Evolutionary conservation across 2,329 filamentous ascomycete genomes (phyloP).

Genomic region (Sclerotiophoma versabilis): DNA sequence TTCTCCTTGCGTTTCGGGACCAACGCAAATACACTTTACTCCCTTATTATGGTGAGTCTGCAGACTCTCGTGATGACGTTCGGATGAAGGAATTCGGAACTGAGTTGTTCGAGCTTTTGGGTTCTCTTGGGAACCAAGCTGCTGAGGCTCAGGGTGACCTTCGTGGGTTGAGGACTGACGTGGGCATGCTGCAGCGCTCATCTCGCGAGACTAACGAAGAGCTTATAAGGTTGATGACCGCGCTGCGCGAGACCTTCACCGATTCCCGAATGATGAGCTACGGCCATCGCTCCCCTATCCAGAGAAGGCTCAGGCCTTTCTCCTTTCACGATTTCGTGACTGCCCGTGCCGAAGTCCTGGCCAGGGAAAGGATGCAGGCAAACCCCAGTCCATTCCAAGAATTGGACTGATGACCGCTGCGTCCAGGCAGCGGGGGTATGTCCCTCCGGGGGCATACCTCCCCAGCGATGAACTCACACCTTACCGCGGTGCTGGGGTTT

Average conservation of each 20-base stretch:
- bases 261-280: slow-evolving; percentile 8
- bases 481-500: slow-evolving; percentile 16
- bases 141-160: slow-evolving; percentile 6
- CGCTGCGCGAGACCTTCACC: slow-evolving; percentile 18
- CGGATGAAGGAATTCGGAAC: too few relatives aligned
- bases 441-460: slow-evolving; percentile 4
- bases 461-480: slow-evolving; percentile 15
- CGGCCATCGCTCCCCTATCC: slow-evolving; percentile 10
- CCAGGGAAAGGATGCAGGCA: slow-evolving; percentile 21
- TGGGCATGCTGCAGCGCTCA: slow-evolving; percentile 7
- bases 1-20: neutral
- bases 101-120: neutral
- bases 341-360: slow-evolving; percentile 17
- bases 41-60: too few relatives aligned
- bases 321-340: slow-evolving; percentile 6
- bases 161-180: slow-evolving; percentile 16
- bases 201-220: slow-evolving; percentile 11
- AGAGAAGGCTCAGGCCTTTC: slow-evolving; percentile 18
- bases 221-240: slow-evolving; percentile 11
- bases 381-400: slow-evolving; percentile 19
- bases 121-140: slow-evolving; percentile 2
- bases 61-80: too few relatives aligned
- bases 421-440: slow-evolving; percentile 6
- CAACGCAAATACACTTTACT: neutral
- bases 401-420: slow-evolving; percentile 22